A percentile compares a stretch with the other conserved stretches of the same genome.
Evolutionary conservation across 2,329 filamentous ascomycete genomes (phyloP).

Genomic region (Westerdykella aurantiaca): DNA sequence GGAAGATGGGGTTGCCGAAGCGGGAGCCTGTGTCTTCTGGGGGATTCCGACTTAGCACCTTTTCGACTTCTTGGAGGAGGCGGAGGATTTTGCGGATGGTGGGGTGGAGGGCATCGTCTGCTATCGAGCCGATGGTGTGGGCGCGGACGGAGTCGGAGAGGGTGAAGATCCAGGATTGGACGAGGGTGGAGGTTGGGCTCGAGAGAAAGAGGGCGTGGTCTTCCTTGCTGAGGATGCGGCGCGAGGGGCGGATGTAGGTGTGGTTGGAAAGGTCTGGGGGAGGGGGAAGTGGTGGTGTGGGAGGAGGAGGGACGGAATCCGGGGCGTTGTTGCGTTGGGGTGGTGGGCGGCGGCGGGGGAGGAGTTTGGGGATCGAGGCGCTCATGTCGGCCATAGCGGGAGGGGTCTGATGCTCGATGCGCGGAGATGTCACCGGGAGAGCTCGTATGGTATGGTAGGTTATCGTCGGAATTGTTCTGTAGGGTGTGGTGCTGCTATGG

Average conservation of each 20-base stretch:
- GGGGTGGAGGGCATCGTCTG: constrained; percentile 55
- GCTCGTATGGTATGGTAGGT: too few relatives aligned
- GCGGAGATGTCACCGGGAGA: too few relatives aligned
- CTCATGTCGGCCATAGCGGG: constrained; percentile 20
- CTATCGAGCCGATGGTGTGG: constrained; percentile 57
- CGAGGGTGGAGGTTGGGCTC: constrained; percentile 68
- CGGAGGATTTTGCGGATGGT: constrained; percentile 58
- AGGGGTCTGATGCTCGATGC: not conserved
- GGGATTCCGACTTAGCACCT: constrained; percentile 63
- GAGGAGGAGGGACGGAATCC: constrained; percentile 55
- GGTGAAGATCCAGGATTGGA: constrained; percentile 79
- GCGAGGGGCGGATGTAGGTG: constrained; percentile 60
- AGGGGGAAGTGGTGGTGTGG: constrained; percentile 66
- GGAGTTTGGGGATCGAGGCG: constrained; percentile 31
- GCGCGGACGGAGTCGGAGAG: constrained; percentile 76
- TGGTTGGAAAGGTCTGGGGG: constrained; percentile 58
- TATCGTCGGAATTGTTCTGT: too few relatives aligned
- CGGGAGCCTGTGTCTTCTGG: constrained; percentile 84
- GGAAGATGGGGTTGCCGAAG: constrained; percentile 92
- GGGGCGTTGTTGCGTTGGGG: constrained; percentile 8
- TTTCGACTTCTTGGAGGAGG: constrained; percentile 65
- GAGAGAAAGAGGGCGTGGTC: constrained; percentile 78
- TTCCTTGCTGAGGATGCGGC: constrained; percentile 72
- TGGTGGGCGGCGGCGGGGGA: constrained; percentile 28
- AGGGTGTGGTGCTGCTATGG: too few relatives aligned